phyloP scores from a whole-genome alignment of 805 yeast species.

The Nakazawaea ishiwadae region DNA sequence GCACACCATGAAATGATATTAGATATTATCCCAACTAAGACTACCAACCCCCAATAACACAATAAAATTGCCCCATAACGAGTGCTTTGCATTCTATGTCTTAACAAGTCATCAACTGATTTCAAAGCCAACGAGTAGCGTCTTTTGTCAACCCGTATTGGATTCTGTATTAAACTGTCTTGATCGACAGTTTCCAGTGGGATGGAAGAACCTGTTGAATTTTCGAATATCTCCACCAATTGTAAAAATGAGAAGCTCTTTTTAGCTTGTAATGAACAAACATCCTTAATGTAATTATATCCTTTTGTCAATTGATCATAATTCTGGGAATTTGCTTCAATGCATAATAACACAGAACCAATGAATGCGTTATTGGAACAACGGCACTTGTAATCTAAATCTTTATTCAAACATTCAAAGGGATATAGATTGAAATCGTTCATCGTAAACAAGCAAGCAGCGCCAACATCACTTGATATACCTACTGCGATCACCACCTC shows the following conservation, averaged over 20 bases:
- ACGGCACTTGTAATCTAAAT: conserved; percentile 29
- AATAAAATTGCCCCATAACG: conserved; percentile 23
- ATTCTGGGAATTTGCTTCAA: conserved; percentile 25
- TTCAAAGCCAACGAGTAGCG: conserved; percentile 21
- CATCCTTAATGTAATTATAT: conserved; percentile 27
- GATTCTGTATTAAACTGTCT: conserved; percentile 11
- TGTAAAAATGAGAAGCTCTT: conserved; percentile 22
- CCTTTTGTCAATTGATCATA: conserved; percentile 25
- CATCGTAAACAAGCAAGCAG: conserved; percentile 30
- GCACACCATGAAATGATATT: conserved; percentile 31
- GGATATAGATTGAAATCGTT: conserved; percentile 28
- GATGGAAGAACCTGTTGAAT: neutral
- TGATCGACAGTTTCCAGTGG: no score
- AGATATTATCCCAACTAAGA: conserved; percentile 19
- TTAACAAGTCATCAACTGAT: conserved; percentile 24
- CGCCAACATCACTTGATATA: conserved; percentile 29
- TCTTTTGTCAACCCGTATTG: conserved; percentile 21
- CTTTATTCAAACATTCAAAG: conserved; percentile 28
- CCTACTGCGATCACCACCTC: conserved; percentile 19
- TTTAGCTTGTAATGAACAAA: conserved; percentile 28
- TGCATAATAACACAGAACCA: conserved; percentile 31
- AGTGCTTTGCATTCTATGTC: conserved; percentile 26
- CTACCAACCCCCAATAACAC: conserved; percentile 28
- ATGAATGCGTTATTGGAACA: conserved; percentile 29
- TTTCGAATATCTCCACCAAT: neutral